Percentiles rank a stretch among this genome's conserved stretches.
These are phyloP conservation scores for Russula brevipes DNA, from an alignment of 768 basidiomycete genomes.

Conservation along the genomic window DNA sequence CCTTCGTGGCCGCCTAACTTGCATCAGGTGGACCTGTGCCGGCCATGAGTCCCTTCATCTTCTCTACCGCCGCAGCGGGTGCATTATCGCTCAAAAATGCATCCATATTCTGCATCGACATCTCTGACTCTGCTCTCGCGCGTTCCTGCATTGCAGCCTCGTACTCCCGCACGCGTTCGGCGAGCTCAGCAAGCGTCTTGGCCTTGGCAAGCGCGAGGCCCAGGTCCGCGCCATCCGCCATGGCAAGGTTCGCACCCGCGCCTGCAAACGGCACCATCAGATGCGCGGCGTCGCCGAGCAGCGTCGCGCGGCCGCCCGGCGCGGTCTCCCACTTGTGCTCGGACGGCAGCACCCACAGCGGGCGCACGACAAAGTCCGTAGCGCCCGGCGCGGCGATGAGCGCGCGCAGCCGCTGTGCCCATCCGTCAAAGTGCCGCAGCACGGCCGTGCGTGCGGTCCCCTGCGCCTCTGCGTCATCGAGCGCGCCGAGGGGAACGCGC, in stretches of 20 bases:
- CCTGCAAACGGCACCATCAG: slow-evolving; percentile 37
- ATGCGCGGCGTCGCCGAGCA: slow-evolving; percentile 38
- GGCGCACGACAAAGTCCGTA: slow-evolving; percentile 18
- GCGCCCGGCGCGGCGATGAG: slow-evolving; percentile 14
- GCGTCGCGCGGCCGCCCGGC: slow-evolving; percentile 21
- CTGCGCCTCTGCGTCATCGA: not conserved
- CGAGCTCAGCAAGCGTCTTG: slow-evolving; percentile 9
- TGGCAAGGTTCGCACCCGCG: slow-evolving; percentile 36
- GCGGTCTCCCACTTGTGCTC: slow-evolving; percentile 22
- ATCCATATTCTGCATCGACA: slow-evolving; percentile 10
- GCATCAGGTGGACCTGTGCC: not conserved
- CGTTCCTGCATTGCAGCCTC: slow-evolving; percentile 12
- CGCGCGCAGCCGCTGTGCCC: slow-evolving; percentile 17
- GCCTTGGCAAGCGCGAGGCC: slow-evolving; percentile 16
- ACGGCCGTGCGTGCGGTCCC: not conserved
- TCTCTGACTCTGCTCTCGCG: slow-evolving; percentile 6
- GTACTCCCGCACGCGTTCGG: not conserved
- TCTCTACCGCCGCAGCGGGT: slow-evolving; percentile 12
- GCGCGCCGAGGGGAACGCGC: slow-evolving; percentile 1
- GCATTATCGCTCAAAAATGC: slow-evolving; percentile 8
- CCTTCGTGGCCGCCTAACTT: not conserved
- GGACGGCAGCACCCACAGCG: slow-evolving; percentile 19
- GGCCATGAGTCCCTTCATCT: slow-evolving; percentile 6
- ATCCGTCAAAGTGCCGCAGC: slow-evolving; percentile 1
- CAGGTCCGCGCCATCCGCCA: slow-evolving; percentile 29